A percentile compares a stretch with the other conserved stretches of the same genome.
phyloP scores from a whole-genome alignment of 2,329 filamentous ascomycete genomes.

The Cordyceps farinosa region DNA sequence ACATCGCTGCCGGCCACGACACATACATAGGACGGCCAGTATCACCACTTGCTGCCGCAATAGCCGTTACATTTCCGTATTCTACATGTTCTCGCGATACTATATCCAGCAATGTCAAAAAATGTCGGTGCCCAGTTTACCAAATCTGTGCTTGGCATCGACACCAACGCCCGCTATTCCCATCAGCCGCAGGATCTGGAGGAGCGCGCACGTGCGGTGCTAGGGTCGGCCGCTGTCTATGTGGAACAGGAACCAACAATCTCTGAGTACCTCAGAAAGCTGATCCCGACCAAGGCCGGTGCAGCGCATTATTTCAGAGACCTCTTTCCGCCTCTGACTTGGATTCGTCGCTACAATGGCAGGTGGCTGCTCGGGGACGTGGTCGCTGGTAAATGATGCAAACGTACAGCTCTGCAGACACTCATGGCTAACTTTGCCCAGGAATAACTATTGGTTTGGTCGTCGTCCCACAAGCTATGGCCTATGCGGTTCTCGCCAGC shows the following conservation, averaged over 20 bases:
- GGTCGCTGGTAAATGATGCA: slow-evolving; percentile 56
- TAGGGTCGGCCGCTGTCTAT: slow-evolving; percentile 30
- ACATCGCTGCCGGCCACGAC: slow-evolving; percentile 1
- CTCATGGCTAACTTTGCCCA: slow-evolving; percentile 16
- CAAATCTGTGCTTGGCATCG: slow-evolving; percentile 30
- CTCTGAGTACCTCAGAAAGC: slow-evolving; percentile 55
- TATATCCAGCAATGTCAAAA: slow-evolving; percentile 1
- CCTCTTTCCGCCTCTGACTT: slow-evolving; percentile 63
- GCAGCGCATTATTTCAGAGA: slow-evolving; percentile 47
- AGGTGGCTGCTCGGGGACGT: slow-evolving; percentile 72
- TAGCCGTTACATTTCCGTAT: not conserved
- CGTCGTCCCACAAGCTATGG: slow-evolving; percentile 76
- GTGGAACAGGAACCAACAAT: slow-evolving; percentile 66
- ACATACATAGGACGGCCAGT: not conserved
- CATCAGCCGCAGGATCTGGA: slow-evolving; percentile 27
- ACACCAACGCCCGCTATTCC: slow-evolving; percentile 29
- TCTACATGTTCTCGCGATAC: not conserved
- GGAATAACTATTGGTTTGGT: slow-evolving; percentile 57
- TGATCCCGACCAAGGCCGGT: slow-evolving; percentile 48
- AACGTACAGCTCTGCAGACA: not conserved
- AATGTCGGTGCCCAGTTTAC: slow-evolving; percentile 19
- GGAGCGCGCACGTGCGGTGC: slow-evolving; percentile 24
- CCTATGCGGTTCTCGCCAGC: slow-evolving; percentile 69
- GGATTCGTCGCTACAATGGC: slow-evolving; percentile 68
- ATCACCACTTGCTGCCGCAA: not conserved